Percentiles rank a stretch among this genome's conserved stretches.
phyloP scores from a whole-genome alignment of 805 yeast species.

The Wickerhamiella siamensis region DNA sequence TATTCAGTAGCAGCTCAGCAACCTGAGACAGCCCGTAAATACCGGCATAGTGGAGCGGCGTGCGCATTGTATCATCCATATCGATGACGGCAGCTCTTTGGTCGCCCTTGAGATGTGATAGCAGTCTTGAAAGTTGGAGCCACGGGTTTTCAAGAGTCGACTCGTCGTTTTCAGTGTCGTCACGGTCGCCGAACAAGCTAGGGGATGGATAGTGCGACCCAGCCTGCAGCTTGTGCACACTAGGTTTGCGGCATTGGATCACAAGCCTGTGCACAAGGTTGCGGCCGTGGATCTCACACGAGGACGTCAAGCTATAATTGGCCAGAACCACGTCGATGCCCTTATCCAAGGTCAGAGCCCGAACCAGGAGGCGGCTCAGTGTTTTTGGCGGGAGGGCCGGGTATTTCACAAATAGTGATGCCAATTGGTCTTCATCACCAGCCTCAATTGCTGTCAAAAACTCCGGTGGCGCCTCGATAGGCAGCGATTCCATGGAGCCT shows the following conservation, averaged over 20 bases:
- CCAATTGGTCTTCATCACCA: slow-evolving; percentile 35
- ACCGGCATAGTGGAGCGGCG: slow-evolving; percentile 82
- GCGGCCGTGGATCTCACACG: slow-evolving; percentile 63
- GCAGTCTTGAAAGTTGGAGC: slow-evolving; percentile 29
- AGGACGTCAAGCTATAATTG: slow-evolving; percentile 39
- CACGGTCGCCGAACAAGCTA: neutral
- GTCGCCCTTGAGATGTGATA: slow-evolving; percentile 40
- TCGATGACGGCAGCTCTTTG: slow-evolving; percentile 44
- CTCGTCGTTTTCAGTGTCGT: slow-evolving; percentile 2
- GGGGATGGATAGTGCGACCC: neutral
- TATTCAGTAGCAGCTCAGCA: slow-evolving; percentile 41
- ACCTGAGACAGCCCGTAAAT: slow-evolving; percentile 68
- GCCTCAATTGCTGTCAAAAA: slow-evolving; percentile 21
- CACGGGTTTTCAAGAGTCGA: slow-evolving; percentile 17
- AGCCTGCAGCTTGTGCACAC: slow-evolving; percentile 6
- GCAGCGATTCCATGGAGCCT: slow-evolving; percentile 2
- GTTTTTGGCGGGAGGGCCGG: slow-evolving; percentile 36
- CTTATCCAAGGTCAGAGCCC: slow-evolving; percentile 10
- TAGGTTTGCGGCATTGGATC: slow-evolving; percentile 30
- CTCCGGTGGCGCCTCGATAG: slow-evolving; percentile 1
- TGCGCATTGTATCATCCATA: slow-evolving; percentile 61
- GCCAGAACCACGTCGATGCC: slow-evolving; percentile 40
- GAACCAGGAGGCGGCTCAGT: slow-evolving; percentile 8
- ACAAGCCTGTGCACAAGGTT: slow-evolving; percentile 78
- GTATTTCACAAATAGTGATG: slow-evolving; percentile 21